Conservation (phyloP, 2,329 filamentous ascomycete genomes). For the Cadophora gregata region DNA sequence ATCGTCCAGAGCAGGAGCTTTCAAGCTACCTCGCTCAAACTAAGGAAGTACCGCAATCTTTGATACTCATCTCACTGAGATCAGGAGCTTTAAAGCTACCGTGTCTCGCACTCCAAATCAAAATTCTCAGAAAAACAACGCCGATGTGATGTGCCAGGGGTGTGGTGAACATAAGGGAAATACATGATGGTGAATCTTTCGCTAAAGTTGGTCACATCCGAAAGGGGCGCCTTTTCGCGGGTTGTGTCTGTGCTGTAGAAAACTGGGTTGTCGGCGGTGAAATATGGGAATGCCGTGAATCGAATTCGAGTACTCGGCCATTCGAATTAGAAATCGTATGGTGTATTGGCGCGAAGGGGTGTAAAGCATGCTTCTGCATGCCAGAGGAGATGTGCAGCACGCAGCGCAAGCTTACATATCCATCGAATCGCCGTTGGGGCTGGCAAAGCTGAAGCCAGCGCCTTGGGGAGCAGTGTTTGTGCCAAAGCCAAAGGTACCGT, state of each 20-base stretch:
- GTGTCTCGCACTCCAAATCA: conserved; percentile 36
- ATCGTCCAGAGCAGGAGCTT: conserved; percentile 41
- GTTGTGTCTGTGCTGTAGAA: conserved; percentile 29
- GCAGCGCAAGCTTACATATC: conserved; percentile 64
- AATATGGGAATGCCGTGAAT: conserved; percentile 22
- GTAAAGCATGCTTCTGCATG: conserved; percentile 29
- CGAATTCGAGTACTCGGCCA: conserved; percentile 34
- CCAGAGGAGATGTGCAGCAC: conserved; percentile 29
- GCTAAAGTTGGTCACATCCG: conserved; percentile 45
- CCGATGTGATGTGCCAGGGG: conserved; percentile 42
- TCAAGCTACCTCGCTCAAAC: conserved; percentile 43
- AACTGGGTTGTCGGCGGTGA: conserved; percentile 17
- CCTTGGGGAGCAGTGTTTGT: conserved; percentile 71
- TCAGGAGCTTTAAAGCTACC: conserved; percentile 47
- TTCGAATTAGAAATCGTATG: conserved; percentile 40
- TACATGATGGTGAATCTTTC: conserved; percentile 49
- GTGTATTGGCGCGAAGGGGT: conserved; percentile 28
- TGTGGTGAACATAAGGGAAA: conserved; percentile 39
- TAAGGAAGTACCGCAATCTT: conserved; percentile 27
- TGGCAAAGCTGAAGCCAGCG: conserved; percentile 94
- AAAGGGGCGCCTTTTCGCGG: conserved; percentile 34
- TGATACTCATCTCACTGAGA: conserved; percentile 29
- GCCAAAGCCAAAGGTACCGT: conserved; percentile 76
- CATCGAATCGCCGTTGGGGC: conserved; percentile 75
- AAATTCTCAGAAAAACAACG: conserved; percentile 38